A percentile compares a stretch with the other conserved stretches of the same genome.
Evolutionary conservation across 768 basidiomycete species (phyloP).

Genomic region (Phylloporus scabripes): DNA sequence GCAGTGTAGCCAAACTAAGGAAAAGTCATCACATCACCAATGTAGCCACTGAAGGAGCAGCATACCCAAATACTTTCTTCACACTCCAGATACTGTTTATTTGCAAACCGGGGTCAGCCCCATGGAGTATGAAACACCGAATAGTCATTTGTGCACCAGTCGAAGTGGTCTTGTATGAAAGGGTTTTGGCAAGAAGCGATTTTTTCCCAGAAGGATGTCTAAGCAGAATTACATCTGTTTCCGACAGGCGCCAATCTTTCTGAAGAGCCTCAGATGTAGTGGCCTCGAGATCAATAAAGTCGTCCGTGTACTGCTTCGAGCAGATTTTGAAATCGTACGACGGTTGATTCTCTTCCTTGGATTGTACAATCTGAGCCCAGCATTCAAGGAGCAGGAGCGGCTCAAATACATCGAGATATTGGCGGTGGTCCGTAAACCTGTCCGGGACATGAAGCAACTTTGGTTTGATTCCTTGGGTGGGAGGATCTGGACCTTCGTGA

Average conservation of each 20-base stretch:
- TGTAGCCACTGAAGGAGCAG: not conserved
- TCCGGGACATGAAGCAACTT: constrained; percentile 50
- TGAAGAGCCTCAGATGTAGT: constrained; percentile 52
- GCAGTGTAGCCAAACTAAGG: constrained; percentile 77
- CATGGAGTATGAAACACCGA: constrained; percentile 43
- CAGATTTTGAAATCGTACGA: constrained; percentile 57
- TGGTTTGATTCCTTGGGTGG: constrained; percentile 37
- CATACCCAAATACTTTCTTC: constrained; percentile 76
- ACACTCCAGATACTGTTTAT: constrained; percentile 67
- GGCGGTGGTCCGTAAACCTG: constrained; percentile 53
- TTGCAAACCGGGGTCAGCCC: constrained; percentile 56
- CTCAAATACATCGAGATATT: constrained; percentile 74
- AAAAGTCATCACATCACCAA: constrained; percentile 4
- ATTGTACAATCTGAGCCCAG: constrained; percentile 81
- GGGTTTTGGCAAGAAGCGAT: constrained; percentile 68
- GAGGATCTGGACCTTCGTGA: constrained; percentile 57
- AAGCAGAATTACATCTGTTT: constrained; percentile 84
- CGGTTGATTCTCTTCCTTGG: constrained; percentile 61
- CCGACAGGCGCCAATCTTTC: constrained; percentile 70
- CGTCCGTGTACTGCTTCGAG: constrained; percentile 67
- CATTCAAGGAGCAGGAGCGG: constrained; percentile 84
- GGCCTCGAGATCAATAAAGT: constrained; percentile 78
- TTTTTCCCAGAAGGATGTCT: constrained; percentile 49
- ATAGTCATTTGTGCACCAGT: constrained; percentile 53
- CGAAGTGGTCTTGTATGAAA: constrained; percentile 37